A percentile compares a stretch with the other conserved stretches of the same genome.
Conservation (phyloP, 352 stramenopile species). For the Halophytophthora batemanensis region DNA sequence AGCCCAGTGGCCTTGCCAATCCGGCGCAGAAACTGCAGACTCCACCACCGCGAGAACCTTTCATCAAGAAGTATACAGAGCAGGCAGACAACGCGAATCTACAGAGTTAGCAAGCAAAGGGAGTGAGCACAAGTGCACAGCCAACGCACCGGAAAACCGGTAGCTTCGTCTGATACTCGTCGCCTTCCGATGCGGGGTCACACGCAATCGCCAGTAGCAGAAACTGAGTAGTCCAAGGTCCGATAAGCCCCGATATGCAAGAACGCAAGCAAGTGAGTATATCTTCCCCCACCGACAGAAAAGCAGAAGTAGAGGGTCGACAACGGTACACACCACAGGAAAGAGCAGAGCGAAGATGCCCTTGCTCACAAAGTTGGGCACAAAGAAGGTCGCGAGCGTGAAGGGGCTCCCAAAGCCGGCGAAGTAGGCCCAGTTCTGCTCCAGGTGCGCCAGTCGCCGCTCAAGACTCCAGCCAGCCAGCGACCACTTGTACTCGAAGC, state of each 20-base stretch:
- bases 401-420: constrained; percentile 85
- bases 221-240: constrained; percentile 41
- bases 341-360: constrained; percentile 88
- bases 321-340: constrained; percentile 50
- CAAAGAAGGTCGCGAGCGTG: constrained; percentile 86
- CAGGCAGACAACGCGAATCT: background rate
- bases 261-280: background rate
- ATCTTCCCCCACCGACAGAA: background rate
- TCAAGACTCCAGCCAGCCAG: constrained; percentile 85
- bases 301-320: background rate
- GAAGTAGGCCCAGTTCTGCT: constrained; percentile 89
- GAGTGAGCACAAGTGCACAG: background rate
- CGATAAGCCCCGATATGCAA: background rate
- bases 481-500: constrained; percentile 91
- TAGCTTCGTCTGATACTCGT: constrained; percentile 47
- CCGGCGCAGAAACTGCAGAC: constrained; percentile 72
- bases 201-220: constrained; percentile 79
- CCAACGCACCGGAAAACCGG: constrained; percentile 66
- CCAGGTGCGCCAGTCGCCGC: constrained; percentile 66
- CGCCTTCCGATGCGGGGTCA: constrained; percentile 55
- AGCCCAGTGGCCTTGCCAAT: constrained; percentile 76
- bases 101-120: background rate
- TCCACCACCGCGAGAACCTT: constrained; percentile 83
- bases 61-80: background rate
- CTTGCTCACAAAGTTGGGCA: constrained; percentile 89